phyloP scores from a whole-genome alignment of 106 monocot genomes.

The Amphibolis antarctica region DNA sequence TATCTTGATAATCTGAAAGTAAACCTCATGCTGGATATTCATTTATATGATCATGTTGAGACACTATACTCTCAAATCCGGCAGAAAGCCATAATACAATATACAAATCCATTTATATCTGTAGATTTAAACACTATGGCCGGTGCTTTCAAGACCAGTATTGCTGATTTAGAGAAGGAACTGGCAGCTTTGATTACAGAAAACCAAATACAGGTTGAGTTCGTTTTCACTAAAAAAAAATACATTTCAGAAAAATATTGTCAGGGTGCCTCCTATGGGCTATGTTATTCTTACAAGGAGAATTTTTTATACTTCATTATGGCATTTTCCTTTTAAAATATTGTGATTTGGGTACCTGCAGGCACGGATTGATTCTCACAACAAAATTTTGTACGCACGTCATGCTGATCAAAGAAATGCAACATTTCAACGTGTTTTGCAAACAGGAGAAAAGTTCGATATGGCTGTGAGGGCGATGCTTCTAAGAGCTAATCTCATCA shows the following conservation, averaged over 20 bases:
- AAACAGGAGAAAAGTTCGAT: constrained; percentile 78
- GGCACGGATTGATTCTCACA: constrained; percentile 92
- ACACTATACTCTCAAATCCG: constrained; percentile 70
- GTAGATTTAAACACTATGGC: constrained; percentile 90
- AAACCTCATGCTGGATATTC: constrained; percentile 77
- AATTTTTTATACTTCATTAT: not conserved
- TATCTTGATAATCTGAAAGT: constrained; percentile 80
- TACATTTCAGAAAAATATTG: not conserved
- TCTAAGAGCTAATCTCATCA: constrained; percentile 74
- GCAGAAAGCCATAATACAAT: constrained; percentile 97
- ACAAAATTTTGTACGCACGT: constrained; percentile 86
- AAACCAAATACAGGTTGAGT: constrained; percentile 67
- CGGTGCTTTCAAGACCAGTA: constrained; percentile 71
- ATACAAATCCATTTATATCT: constrained; percentile 90
- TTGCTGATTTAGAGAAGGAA: constrained; percentile 78
- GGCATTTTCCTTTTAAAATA: not conserved
- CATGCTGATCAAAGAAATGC: constrained; percentile 92
- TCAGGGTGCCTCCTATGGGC: not conserved
- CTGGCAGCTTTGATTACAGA: constrained; percentile 87
- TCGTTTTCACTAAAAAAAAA: not conserved
- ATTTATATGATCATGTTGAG: constrained; percentile 86
- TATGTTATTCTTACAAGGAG: not conserved
- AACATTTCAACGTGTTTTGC: constrained; percentile 72
- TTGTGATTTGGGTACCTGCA: constrained; percentile 15
- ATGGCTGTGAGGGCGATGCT: constrained; percentile 71